These are phyloP conservation scores for Barbatosphaeria neglecta DNA, from an alignment of 495 filamentous ascomycete genomes.

Conservation along the genomic window DNA sequence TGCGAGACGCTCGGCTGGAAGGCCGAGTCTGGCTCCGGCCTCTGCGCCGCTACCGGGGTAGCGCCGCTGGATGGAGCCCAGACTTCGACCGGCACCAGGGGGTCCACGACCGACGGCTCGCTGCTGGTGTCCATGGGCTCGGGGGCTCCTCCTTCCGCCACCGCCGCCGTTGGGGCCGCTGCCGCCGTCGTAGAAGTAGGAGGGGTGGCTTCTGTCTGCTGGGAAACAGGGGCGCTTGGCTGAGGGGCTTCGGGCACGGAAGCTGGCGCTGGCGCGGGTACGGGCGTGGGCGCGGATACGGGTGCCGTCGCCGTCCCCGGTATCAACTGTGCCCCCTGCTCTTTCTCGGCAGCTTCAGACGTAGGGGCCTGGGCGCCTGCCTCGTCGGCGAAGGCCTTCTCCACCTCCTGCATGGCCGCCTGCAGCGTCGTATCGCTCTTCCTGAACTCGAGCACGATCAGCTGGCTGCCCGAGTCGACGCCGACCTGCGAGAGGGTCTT, in stretches of 20 bases:
- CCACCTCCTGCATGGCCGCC: slow-evolving; percentile 74
- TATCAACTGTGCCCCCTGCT: too few species aligned
- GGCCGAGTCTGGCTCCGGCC: slow-evolving; percentile 54
- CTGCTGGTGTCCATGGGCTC: slow-evolving; percentile 16
- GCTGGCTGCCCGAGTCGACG: slow-evolving; percentile 65
- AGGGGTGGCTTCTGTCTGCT: background rate
- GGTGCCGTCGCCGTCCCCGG: too few species aligned
- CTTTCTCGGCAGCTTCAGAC: too few species aligned
- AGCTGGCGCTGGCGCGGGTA: background rate
- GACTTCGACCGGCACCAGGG: slow-evolving; percentile 46
- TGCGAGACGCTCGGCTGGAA: slow-evolving; percentile 80
- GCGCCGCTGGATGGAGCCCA: slow-evolving; percentile 60
- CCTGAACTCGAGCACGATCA: slow-evolving; percentile 67
- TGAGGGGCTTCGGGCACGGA: background rate
- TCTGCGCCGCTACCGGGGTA: slow-evolving; percentile 63
- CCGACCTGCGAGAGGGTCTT: slow-evolving; percentile 81
- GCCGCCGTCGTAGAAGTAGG: too few species aligned
- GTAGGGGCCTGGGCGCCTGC: slow-evolving; percentile 11
- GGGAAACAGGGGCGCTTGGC: background rate
- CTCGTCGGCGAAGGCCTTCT: slow-evolving; percentile 48
- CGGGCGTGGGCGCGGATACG: too few species aligned
- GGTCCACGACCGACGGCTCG: slow-evolving; percentile 9
- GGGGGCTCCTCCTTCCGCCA: slow-evolving; percentile 7
- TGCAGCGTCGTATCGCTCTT: slow-evolving; percentile 67
- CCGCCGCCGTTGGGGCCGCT: slow-evolving; percentile 3